A percentile compares a stretch with the other conserved stretches of the same genome.
Conservation (phyloP, 2,329 filamentous ascomycete species). For the Diplodia corticola region DNA sequence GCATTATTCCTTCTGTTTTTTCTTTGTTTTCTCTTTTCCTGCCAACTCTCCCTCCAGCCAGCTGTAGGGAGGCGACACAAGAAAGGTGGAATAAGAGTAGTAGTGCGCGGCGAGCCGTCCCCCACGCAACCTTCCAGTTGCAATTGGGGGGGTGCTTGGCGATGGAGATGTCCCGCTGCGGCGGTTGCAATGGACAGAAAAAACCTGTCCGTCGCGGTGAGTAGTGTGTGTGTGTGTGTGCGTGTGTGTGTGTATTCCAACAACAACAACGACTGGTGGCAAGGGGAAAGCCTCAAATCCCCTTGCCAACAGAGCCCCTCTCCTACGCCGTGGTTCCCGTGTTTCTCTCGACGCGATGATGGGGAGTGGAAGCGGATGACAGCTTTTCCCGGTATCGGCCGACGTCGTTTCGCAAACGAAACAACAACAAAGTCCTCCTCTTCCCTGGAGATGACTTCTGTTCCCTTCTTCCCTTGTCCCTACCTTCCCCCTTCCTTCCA, state of each 20-base stretch:
- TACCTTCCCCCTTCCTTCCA: neutral
- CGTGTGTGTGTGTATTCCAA: neutral
- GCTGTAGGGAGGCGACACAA: neutral
- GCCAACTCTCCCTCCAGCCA: neutral
- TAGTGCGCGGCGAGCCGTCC: neutral
- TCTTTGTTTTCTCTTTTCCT: neutral
- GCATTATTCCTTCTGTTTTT: neutral
- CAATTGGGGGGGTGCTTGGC: neutral
- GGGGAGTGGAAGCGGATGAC: neutral
- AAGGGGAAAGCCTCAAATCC: neutral
- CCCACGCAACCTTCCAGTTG: neutral
- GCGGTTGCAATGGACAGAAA: neutral
- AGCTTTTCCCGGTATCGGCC: neutral
- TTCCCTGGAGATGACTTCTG: neutral
- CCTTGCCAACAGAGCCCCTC: neutral
- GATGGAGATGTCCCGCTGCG: neutral
- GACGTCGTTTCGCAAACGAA: neutral
- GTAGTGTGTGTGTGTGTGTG: neutral
- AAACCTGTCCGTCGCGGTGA: neutral
- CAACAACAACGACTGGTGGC: neutral
- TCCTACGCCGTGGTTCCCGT: neutral
- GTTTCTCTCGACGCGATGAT: neutral
- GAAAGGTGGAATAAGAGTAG: neutral
- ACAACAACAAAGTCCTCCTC: neutral
- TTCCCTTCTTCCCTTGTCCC: neutral